Conservation (phyloP, 495 filamentous ascomycete species). For the Neurospora sp. region DNA sequence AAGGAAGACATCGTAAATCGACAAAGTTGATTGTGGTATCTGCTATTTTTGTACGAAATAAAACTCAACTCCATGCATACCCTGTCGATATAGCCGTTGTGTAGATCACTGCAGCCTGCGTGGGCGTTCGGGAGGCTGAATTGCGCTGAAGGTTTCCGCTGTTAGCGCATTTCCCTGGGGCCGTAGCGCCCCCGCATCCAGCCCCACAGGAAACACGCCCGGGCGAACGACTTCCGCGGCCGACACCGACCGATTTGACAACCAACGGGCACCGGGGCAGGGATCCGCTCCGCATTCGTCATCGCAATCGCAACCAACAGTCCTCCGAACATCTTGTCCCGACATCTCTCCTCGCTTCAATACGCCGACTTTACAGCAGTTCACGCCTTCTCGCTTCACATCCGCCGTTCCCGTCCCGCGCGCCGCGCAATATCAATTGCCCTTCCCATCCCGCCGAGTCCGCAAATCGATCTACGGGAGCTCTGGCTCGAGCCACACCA, state of each 20-base stretch:
- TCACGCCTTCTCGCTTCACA: not conserved
- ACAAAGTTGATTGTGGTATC: not conserved
- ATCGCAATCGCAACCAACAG: not conserved
- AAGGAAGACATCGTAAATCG: not conserved
- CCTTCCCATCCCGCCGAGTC: not conserved
- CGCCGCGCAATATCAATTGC: not conserved
- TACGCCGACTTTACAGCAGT: not conserved
- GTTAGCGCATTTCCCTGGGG: not conserved
- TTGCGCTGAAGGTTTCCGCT: not conserved
- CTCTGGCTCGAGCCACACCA: not conserved
- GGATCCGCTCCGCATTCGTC: not conserved
- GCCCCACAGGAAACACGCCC: not conserved
- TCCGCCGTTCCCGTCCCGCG: not conserved
- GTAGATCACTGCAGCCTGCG: not conserved
- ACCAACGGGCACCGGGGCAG: not conserved
- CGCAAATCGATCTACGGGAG: not conserved
- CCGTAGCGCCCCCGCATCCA: not conserved
- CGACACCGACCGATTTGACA: not conserved
- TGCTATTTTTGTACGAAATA: not conserved
- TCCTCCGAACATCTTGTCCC: not conserved
- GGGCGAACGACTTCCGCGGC: not conserved
- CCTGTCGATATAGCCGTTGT: not conserved
- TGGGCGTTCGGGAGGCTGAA: not conserved
- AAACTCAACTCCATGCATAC: not conserved
- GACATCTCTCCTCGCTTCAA: not conserved